Evolutionary conservation across 306 rosid genomes (phyloP), one percentile per base, ranked within the genome.

Genomic region (Acacia melanoxylon): DNA sequence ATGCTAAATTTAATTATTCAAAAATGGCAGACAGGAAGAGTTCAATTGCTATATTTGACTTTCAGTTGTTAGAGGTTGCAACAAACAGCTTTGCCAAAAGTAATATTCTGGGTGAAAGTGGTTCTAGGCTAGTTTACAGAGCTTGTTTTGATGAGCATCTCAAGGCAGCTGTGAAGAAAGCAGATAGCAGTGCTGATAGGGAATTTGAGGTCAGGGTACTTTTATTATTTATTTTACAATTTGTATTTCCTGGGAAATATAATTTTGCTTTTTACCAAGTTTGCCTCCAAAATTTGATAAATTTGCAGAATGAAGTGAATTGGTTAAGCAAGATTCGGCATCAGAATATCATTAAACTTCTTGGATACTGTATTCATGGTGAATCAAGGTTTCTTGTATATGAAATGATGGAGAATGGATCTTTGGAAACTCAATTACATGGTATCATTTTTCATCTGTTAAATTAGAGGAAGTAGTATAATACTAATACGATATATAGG

Each of bases 221-320:
- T 61, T 5, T 78, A 8, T 45, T 48, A 74, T 65, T 29, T 72
- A 76, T 56, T 42, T 46, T 75, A 70, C 27, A 76, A 29, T 69
- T 67, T 76, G 56, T 56, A 73, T 74, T 83, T 68, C 29, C 41
- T 20, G 49, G 40, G 59, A 79, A 14, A 12, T 66, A 14, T 63
- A 37, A 65, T 44, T 49, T 81, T 80, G 19, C 41, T 33, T 45
- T 68, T 84, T 52, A 25, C 71, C 63, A 73, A 72, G 77, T 86
- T 62, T 81, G 41, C 78, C 78, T 71, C 46, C 77, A 82, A 75
- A 79, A 45, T 54, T 80, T 69, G 62, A 58, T 76, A 77, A 69
- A 84, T 80, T 83, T 88, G 84, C 90, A 95, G 98, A 93, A 93
- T 85, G 98, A 93, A 88, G 90, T 93, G 84, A 90, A 84, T 85